Conservation (phyloP, 169 alveolate genomes). For the Amoebophrya sp. region DNA sequence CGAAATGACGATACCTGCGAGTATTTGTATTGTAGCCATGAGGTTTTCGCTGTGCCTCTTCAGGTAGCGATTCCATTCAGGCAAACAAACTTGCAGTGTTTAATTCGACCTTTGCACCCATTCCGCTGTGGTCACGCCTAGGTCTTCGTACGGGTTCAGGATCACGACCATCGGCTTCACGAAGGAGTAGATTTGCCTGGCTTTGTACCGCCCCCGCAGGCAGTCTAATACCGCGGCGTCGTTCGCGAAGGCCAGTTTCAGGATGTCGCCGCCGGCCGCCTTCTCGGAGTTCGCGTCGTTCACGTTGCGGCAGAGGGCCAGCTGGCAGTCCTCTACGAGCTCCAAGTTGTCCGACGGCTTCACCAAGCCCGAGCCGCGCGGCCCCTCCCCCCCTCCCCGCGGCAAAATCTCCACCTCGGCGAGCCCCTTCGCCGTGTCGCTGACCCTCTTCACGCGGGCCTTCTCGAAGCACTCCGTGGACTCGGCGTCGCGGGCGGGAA, state of each 20-base stretch:
- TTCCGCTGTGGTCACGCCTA: background rate
- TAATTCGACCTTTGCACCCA: background rate
- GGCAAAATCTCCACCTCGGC: background rate
- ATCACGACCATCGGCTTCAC: background rate
- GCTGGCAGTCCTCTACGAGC: no score
- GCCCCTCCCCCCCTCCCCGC: no score
- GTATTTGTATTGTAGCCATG: no score
- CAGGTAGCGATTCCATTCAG: background rate
- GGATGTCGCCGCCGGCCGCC: background rate
- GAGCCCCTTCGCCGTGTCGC: background rate
- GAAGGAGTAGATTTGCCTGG: background rate
- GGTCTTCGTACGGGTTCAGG: background rate
- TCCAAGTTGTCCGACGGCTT: background rate
- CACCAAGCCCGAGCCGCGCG: background rate
- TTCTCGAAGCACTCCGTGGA: background rate
- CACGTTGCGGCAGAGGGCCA: background rate
- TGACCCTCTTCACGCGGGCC: background rate
- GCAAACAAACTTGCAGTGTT: no score
- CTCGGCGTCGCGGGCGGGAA: background rate
- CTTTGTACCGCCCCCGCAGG: background rate
- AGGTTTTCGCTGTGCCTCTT: background rate
- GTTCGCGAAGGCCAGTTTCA: background rate
- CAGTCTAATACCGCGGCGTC: background rate
- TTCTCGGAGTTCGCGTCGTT: background rate
- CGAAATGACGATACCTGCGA: no score